These are phyloP conservation scores for Talaromyces thailandensis DNA, from an alignment of 495 filamentous ascomycete species.

Conservation along the genomic window DNA sequence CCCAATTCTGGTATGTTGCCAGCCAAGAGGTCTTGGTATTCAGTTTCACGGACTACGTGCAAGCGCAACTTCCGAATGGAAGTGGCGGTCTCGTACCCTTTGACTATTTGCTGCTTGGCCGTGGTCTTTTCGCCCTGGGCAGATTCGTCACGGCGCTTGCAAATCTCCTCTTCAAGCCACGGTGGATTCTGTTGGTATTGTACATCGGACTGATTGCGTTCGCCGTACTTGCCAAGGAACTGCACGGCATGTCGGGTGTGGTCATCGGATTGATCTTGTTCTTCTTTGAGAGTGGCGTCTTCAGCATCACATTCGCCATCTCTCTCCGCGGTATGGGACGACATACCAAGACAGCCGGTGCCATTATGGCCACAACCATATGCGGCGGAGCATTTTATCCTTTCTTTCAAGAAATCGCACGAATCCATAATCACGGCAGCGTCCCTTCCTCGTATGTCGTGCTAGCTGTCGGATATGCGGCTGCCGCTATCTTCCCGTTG, in stretches of 20 bases:
- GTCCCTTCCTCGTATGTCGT: slow-evolving; percentile 46
- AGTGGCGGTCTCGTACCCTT: slow-evolving; percentile 22
- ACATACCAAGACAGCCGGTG: slow-evolving; percentile 50
- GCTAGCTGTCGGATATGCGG: slow-evolving; percentile 47
- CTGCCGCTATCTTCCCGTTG: slow-evolving; percentile 48
- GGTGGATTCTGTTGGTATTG: slow-evolving; percentile 50
- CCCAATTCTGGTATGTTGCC: slow-evolving; percentile 58
- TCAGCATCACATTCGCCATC: slow-evolving; percentile 54
- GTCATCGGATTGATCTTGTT: slow-evolving; percentile 45
- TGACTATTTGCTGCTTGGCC: slow-evolving; percentile 44
- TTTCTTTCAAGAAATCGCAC: slow-evolving; percentile 41
- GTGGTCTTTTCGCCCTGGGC: slow-evolving; percentile 51
- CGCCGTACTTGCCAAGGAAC: slow-evolving; percentile 44
- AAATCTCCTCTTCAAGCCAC: slow-evolving; percentile 49
- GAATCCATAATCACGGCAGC: slow-evolving; percentile 20
- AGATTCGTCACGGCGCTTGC: slow-evolving; percentile 52
- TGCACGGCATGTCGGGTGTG: slow-evolving; percentile 34
- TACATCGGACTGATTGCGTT: slow-evolving; percentile 49
- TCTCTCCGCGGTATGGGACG: slow-evolving; percentile 50
- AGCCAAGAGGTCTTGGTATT: slow-evolving; percentile 52
- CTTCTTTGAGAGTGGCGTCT: slow-evolving; percentile 54
- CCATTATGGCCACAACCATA: slow-evolving; percentile 45
- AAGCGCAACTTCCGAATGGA: slow-evolving; percentile 17
- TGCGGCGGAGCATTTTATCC: slow-evolving; percentile 49
- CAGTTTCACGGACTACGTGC: slow-evolving; percentile 34